A percentile compares a stretch with the other conserved stretches of the same genome.
Evolutionary conservation across 1,284 basidiomycete genomes (phyloP).

Genomic region (Trichosporon coremiiforme): DNA sequence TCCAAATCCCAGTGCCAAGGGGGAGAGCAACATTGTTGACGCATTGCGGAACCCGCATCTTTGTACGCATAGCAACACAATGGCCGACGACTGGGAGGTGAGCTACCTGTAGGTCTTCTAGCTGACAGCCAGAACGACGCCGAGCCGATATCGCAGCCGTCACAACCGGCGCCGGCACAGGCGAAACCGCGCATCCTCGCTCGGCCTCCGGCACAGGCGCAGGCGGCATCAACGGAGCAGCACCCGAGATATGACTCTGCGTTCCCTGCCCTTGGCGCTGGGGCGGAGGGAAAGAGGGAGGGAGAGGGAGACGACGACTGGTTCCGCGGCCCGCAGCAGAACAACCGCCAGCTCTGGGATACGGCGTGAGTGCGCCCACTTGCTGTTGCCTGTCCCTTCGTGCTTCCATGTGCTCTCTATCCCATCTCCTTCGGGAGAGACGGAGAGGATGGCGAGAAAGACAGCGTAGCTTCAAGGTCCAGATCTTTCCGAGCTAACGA

Average conservation of each 20-base stretch:
- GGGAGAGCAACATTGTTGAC: constrained; percentile 4
- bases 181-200: constrained; percentile 8
- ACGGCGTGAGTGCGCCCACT: constrained; percentile 30
- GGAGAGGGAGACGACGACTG: constrained; percentile 29
- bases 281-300: not conserved
- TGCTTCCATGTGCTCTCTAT: too few relatives aligned
- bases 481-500: constrained; percentile 2
- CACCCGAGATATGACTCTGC: constrained; percentile 12
- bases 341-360: constrained; percentile 36
- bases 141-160: constrained; percentile 7
- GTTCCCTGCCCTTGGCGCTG: constrained; percentile 10
- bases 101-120: not conserved
- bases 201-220: not conserved
- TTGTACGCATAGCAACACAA: not conserved
- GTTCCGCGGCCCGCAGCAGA: constrained; percentile 26
- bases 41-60: not conserved
- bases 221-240: not conserved
- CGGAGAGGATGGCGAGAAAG: too few relatives aligned
- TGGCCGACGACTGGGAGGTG: constrained; percentile 18
- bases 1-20: constrained; percentile 4
- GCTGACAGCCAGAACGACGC: constrained; percentile 11
- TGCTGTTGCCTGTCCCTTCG: not conserved
- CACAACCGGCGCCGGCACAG: not conserved
- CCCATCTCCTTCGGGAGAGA: too few relatives aligned
- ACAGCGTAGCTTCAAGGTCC: too few relatives aligned